Base-by-base conservation (phyloP, 352 stramenopile genomes). In the Thraustochytrium striatum region DNA sequence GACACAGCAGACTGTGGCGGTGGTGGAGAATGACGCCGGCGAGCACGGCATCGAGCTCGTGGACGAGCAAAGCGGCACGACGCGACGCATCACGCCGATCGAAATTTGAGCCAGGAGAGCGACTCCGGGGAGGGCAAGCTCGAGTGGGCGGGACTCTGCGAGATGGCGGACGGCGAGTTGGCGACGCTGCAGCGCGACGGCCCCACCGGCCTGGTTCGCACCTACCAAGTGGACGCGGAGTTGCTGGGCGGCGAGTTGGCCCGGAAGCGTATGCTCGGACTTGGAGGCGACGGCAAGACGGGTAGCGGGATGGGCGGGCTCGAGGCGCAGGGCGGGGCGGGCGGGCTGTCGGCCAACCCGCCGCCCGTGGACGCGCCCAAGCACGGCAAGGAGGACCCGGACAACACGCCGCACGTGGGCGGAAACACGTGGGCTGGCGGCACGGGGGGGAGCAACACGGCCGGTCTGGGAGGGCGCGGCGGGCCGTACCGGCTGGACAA, bases 401-500 rank as follows among this genome's bases (percentile, higher is more conserved):
- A 96, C 36, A 97, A 97, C 82, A 89, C 91, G 25, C 87, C 91
- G 16, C 94, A 98, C 85, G 88, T 98, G 16, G 93, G 94, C 57
- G 93, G 94, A 39, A 97, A 97, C 84, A 94, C 88, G 28, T 97
- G 92, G 93, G 92, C 92, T n/a, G 85, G 94, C 72, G 87, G 94
- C 41, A 96, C 91, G 35, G 93, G 94, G 43, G 93, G 93, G 21
- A 95, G 88, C 5, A 92, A 98, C 81, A 97, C 94, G 2, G 91
- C 91, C 0, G 91, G 91, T 3, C 86, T 98, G 3, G 94, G 94
- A 78, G 94, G 94, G 3, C 85, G 93, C 78, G 94, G 94, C 28
- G 94, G 93, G n/a, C 94, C 93, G 5, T 98, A 97, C 83, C 86
- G 94, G 13, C 82, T 98, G 7, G 93, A 97, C 83, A 92, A 94